A percentile compares a stretch with the other conserved stretches of the same genome.
Evolutionary conservation across 164 flowering plant genomes (phyloP).

Genomic region (Berberis thunbergii): DNA sequence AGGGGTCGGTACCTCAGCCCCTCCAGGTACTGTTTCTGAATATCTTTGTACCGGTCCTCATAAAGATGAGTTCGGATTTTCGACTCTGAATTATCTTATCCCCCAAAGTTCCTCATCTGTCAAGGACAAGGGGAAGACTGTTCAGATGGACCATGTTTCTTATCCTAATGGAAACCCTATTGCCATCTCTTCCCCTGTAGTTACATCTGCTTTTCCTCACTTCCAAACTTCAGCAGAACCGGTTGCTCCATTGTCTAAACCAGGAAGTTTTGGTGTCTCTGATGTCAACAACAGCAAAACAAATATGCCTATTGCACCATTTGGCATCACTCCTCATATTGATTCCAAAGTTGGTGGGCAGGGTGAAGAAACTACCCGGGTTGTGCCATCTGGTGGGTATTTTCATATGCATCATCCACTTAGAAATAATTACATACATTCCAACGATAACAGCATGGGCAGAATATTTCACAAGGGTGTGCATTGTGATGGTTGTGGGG

Average conservation of each 20-base stretch:
- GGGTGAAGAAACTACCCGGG: slow-evolving; percentile 14
- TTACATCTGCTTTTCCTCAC: too few species aligned
- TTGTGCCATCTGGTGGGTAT: slow-evolving; percentile 2
- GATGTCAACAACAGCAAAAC: background rate
- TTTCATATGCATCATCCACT: background rate
- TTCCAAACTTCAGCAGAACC: too few species aligned
- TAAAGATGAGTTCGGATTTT: background rate
- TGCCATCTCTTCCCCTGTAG: too few species aligned
- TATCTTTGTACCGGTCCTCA: slow-evolving; percentile 1
- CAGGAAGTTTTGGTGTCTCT: slow-evolving; percentile 6
- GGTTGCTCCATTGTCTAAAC: too few species aligned
- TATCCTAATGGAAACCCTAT: too few species aligned
- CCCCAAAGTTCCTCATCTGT: background rate
- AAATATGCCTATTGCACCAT: background rate
- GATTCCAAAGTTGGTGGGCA: background rate
- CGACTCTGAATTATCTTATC: background rate
- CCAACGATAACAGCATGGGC: slow-evolving; percentile 17
- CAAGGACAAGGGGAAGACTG: slow-evolving; percentile 3
- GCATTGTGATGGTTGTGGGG: slow-evolving; percentile 84
- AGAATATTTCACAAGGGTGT: slow-evolving; percentile 64
- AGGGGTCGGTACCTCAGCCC: slow-evolving; percentile 7
- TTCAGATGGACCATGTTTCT: too few species aligned
- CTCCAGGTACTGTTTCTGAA: background rate
- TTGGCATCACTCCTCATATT: background rate
- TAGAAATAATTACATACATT: slow-evolving; percentile 15